These are phyloP conservation scores for Saccharum officinarum DNA, from an alignment of 176 grass and related monocot species.

Conservation along the genomic window DNA sequence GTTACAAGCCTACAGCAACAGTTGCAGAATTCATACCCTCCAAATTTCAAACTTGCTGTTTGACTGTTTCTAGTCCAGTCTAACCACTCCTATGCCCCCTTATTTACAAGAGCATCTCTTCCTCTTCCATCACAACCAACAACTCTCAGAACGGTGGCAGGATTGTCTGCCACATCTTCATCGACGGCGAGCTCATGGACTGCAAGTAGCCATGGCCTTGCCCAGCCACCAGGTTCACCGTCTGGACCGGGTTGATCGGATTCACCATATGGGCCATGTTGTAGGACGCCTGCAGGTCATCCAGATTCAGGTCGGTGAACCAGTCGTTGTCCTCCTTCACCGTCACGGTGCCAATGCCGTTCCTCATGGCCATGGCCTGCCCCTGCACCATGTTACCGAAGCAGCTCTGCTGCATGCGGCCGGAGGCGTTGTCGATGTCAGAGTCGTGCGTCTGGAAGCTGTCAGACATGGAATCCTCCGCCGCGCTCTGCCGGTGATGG, in stretches of 20 bases:
- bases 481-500: slow-evolving; percentile 18
- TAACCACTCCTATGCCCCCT: slow-evolving; percentile 9
- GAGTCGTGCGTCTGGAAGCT: slow-evolving; percentile 66
- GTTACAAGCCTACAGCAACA: slow-evolving; percentile 30
- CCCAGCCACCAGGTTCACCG: slow-evolving; percentile 30
- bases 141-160: slow-evolving; percentile 56
- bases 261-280: slow-evolving; percentile 39
- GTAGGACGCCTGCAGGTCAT: slow-evolving; percentile 55
- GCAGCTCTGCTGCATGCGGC: background rate
- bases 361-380: background rate
- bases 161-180: slow-evolving; percentile 57
- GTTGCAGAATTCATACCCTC: slow-evolving; percentile 23
- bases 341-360: slow-evolving; percentile 17
- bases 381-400: slow-evolving; percentile 21
- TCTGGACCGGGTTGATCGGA: slow-evolving; percentile 9
- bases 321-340: slow-evolving; percentile 68
- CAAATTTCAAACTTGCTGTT: slow-evolving; percentile 3
- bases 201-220: slow-evolving; percentile 46
- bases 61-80: slow-evolving; percentile 6
- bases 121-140: background rate
- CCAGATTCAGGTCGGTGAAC: slow-evolving; percentile 48
- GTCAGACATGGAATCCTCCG: slow-evolving; percentile 59
- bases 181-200: slow-evolving; percentile 42
- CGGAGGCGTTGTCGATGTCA: slow-evolving; percentile 52
- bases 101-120: slow-evolving; percentile 43